Evolutionary conservation across 73 alveolate species (phyloP), one percentile per base, ranked within the genome.

Genomic region (Paramecium bursaria): DNA sequence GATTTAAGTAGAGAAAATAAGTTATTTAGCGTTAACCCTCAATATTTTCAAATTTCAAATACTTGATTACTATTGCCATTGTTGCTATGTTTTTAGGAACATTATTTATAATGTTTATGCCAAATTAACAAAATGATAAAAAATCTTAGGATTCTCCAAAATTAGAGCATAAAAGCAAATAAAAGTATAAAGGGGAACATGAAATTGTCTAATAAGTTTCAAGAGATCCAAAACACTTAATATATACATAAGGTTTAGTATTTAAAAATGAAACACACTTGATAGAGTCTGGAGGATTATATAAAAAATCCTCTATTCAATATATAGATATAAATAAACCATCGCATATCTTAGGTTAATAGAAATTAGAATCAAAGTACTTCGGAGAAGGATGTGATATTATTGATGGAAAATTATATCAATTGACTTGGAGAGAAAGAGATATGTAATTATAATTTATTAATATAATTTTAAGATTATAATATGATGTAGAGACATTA

Each of bases 351-450:
- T n/a, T n/a, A n/a, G n/a, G n/a, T n/a, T n/a, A 67, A 39, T 21
- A 67, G 19, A 2, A 31, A 67, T 67, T 67, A 25, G 46, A 53
- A 39, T 35, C 27, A 0, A 33, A 31, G 19, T 31, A 67, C 33
- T 67, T 67, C 44, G 82, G 82, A 14, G 82, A 67, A 39, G 82
- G 82, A 33, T 67, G 82, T 14, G 82, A 67, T 35, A 67, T 67
- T 4, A 67, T 67, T 21, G 44, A 67, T 67, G 33, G 33, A n/a
- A 67, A 67, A 19, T 42, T 67, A 25, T 67, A 67, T 67, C 23
- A 67, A 67, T 67, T 67, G 7, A 67, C 82, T 9, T 67, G 82
- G 82, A 15, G 21, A 67, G 82, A 67, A 15, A 67, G 82, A 67
- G 44, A 67, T 39, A 67, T 67, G 82, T 67, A 67, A 39, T 14